A percentile compares a stretch with the other conserved stretches of the same genome.
phyloP scores from a whole-genome alignment of 2,329 filamentous ascomycete species.

The Phoma sp. region DNA sequence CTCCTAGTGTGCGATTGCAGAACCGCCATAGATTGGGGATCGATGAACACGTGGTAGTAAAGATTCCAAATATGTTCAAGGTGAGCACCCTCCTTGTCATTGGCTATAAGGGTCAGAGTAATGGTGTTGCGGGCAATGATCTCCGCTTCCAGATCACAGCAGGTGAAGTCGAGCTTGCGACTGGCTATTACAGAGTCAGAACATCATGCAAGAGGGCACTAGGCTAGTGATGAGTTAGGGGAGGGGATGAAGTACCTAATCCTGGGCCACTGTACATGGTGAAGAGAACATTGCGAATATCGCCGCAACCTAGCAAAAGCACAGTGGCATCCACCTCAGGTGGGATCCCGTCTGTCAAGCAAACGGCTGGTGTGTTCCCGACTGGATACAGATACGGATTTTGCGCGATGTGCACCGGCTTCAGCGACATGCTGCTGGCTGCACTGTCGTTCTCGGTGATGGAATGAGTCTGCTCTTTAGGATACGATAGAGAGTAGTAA shows the following conservation, averaged over 20 bases:
- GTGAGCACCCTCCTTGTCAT: constrained; percentile 41
- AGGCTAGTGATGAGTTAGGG: too few relatives aligned
- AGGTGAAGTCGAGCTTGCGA: not conserved
- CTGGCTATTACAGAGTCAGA: too few relatives aligned
- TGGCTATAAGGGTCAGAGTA: not conserved
- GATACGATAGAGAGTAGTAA: too few relatives aligned
- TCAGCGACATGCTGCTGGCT: constrained; percentile 12
- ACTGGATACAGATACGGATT: constrained; percentile 49
- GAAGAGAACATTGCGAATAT: not conserved
- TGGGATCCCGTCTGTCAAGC: constrained; percentile 47
- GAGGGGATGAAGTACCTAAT: not conserved
- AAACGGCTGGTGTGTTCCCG: constrained; percentile 62
- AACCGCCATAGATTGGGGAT: constrained; percentile 44
- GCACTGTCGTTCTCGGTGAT: not conserved
- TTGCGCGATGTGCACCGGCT: constrained; percentile 8
- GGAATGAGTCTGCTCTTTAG: too few relatives aligned
- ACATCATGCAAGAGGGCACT: too few relatives aligned
- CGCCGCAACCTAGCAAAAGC: not conserved
- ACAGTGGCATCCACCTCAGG: not conserved
- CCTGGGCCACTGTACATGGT: not conserved
- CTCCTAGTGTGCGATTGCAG: constrained; percentile 56
- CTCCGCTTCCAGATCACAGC: not conserved
- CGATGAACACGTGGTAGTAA: constrained; percentile 63
- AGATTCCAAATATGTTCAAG: constrained; percentile 58
- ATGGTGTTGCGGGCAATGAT: not conserved